A percentile compares a stretch with the other conserved stretches of the same genome.
Conservation (phyloP, 306 rosid species). For the Cercis canadensis region DNA sequence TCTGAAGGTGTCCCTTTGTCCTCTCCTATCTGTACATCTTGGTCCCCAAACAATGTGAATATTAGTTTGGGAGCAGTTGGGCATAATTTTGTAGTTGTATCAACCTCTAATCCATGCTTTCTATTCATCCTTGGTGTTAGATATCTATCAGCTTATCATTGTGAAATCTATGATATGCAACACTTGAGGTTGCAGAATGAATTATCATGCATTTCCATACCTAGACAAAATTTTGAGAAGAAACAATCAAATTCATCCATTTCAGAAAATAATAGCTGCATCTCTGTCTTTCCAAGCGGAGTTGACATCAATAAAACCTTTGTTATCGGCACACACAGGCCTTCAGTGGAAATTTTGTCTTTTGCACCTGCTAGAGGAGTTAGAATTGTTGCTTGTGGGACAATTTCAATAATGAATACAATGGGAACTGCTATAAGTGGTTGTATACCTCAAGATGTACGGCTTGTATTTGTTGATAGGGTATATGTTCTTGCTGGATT, state of each 20-base stretch:
- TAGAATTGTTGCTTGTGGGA: constrained; percentile 72
- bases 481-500: constrained; percentile 85
- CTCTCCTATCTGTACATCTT: constrained; percentile 80
- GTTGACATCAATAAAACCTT: constrained; percentile 60
- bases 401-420: constrained; percentile 66
- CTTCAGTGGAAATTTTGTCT: constrained; percentile 81
- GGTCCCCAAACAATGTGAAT: constrained; percentile 71
- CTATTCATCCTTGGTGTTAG: constrained; percentile 83
- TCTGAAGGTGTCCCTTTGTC: constrained; percentile 68
- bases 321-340: constrained; percentile 91
- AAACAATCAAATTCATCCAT: constrained; percentile 45
- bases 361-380: constrained; percentile 60
- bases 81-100: constrained; percentile 78
- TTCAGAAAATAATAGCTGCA: constrained; percentile 43
- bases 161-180: constrained; percentile 85
- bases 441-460: constrained; percentile 93
- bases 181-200: constrained; percentile 77
- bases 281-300: constrained; percentile 54
- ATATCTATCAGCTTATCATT: constrained; percentile 53
- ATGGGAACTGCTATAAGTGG: constrained; percentile 81
- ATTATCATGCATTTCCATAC: constrained; percentile 90
- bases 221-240: constrained; percentile 52
- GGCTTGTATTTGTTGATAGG: constrained; percentile 80
- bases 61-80: constrained; percentile 98
- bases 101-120: constrained; percentile 90